Evolutionary conservation across 2,329 filamentous ascomycete genomes (phyloP).

Genomic region (Xylaria arbuscula): DNA sequence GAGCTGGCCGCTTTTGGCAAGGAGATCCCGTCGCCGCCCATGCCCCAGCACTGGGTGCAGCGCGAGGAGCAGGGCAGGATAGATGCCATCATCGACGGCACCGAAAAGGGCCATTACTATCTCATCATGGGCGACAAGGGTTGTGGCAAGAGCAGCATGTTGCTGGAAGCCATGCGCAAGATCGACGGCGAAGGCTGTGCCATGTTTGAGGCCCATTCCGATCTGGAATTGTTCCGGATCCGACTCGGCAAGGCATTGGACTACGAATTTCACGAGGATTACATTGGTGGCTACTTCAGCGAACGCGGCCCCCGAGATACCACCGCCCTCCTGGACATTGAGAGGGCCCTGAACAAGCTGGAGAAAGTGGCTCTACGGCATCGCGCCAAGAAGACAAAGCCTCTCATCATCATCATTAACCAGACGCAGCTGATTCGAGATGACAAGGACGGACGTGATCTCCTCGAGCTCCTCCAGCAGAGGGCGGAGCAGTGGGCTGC

Average conservation of each 20-base stretch:
- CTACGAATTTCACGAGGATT: constrained; percentile 97
- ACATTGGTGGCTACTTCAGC: constrained; percentile 95
- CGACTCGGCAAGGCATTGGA: constrained; percentile 93
- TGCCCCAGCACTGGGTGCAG: constrained; percentile 78
- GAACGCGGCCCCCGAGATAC: constrained; percentile 93
- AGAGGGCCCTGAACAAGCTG: constrained; percentile 95
- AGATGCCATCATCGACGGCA: constrained; percentile 83
- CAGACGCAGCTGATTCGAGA: constrained; percentile 91
- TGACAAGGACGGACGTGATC: constrained; percentile 90
- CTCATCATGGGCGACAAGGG: constrained; percentile 95
- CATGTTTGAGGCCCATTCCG: constrained; percentile 96
- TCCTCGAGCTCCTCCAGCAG: constrained; percentile 95
- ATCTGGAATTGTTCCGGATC: constrained; percentile 94
- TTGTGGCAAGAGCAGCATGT: constrained; percentile 95
- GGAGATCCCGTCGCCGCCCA: constrained; percentile 60
- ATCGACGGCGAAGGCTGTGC: constrained; percentile 88
- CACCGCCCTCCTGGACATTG: constrained; percentile 92
- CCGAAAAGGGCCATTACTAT: constrained; percentile 83
- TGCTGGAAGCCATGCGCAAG: constrained; percentile 93
- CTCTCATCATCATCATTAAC: constrained; percentile 93
- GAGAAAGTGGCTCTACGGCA: constrained; percentile 90
- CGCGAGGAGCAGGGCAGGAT: constrained; percentile 85
- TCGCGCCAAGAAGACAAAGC: constrained; percentile 69
- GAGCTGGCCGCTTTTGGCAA: constrained; percentile 78
- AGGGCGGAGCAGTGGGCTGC: constrained; percentile 97